A percentile compares a stretch with the other conserved stretches of the same genome.
Conservation (phyloP, 176 grass and related monocot genomes). For the Oryza longistaminata region DNA sequence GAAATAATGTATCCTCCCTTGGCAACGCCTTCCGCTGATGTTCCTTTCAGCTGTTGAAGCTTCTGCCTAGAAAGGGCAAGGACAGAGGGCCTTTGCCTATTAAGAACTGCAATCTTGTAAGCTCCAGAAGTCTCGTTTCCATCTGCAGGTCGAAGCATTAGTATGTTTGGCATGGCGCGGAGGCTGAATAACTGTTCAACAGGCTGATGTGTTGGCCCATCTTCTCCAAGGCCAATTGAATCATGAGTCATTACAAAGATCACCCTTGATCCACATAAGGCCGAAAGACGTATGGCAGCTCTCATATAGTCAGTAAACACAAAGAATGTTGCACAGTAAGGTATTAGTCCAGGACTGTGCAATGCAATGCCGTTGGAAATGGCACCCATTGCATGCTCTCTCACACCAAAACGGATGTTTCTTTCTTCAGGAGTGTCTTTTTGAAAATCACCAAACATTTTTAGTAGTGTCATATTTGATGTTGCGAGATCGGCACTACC, state of each 20-base stretch:
- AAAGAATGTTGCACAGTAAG: constrained; percentile 67
- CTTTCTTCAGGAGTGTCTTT: constrained; percentile 55
- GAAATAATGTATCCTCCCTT: constrained; percentile 61
- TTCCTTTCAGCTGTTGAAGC: constrained; percentile 47
- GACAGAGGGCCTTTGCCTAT: constrained; percentile 48
- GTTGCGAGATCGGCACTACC: constrained; percentile 64
- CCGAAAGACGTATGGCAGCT: constrained; percentile 59
- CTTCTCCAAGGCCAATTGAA: constrained; percentile 64
- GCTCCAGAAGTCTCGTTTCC: constrained; percentile 59
- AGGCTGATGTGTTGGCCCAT: constrained; percentile 65
- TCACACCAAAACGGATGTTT: constrained; percentile 61
- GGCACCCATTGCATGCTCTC: constrained; percentile 63
- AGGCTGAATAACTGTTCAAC: constrained; percentile 59
- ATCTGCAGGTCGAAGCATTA: constrained; percentile 60
- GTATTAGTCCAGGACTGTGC: constrained; percentile 55
- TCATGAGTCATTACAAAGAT: constrained; percentile 73
- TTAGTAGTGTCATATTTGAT: constrained; percentile 63
- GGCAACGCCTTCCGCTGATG: constrained; percentile 38
- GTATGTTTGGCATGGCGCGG: constrained; percentile 60
- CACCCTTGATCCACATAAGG: constrained; percentile 49
- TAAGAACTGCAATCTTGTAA: constrained; percentile 47
- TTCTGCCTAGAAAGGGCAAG: constrained; percentile 58
- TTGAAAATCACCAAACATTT: constrained; percentile 65
- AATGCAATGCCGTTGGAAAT: constrained; percentile 58
- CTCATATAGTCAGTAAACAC: constrained; percentile 72